Conservation (phyloP, 257 asterid species). For the Agastache rugosa region DNA sequence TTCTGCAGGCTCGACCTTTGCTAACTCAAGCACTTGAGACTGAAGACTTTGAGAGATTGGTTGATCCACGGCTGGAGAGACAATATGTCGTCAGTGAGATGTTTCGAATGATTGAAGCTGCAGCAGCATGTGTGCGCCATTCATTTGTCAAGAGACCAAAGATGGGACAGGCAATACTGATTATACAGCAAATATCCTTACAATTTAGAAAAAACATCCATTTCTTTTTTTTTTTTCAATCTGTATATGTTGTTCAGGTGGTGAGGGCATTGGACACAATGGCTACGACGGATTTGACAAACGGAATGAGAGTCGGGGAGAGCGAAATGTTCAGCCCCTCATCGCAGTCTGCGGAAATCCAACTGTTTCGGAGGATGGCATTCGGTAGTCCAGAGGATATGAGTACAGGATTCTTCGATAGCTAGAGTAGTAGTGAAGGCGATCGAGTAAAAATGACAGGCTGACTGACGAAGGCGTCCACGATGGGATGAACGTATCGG, state of each 20-base stretch:
- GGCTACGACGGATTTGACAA: conserved; percentile 63
- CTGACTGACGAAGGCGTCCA: not conserved
- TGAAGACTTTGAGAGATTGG: conserved; percentile 43
- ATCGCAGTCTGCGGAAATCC: conserved; percentile 70
- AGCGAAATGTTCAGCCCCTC: conserved; percentile 62
- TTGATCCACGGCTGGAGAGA: conserved; percentile 50
- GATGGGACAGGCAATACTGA: conserved; percentile 53
- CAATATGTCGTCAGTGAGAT: conserved; percentile 48
- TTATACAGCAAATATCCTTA: not conserved
- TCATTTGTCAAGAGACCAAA: conserved; percentile 57
- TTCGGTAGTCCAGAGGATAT: conserved; percentile 66
- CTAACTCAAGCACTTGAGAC: conserved; percentile 50
- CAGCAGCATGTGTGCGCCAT: conserved; percentile 64
- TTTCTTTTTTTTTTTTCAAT: not conserved
- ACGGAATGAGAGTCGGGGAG: conserved; percentile 93
- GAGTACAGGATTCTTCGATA: conserved; percentile 64
- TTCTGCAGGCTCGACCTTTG: conserved; percentile 57
- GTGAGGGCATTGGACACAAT: conserved; percentile 74
- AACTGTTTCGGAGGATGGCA: conserved; percentile 81
- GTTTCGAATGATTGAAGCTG: conserved; percentile 59
- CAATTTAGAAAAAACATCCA: not conserved
- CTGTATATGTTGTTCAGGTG: conserved; percentile 49
- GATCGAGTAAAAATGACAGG: conserved; percentile 17
- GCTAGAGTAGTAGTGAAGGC: conserved; percentile 40
- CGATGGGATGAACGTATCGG: not conserved